phyloP scores from a whole-genome alignment of 1,139 yeast genomes.

The Spathaspora sp. region DNA sequence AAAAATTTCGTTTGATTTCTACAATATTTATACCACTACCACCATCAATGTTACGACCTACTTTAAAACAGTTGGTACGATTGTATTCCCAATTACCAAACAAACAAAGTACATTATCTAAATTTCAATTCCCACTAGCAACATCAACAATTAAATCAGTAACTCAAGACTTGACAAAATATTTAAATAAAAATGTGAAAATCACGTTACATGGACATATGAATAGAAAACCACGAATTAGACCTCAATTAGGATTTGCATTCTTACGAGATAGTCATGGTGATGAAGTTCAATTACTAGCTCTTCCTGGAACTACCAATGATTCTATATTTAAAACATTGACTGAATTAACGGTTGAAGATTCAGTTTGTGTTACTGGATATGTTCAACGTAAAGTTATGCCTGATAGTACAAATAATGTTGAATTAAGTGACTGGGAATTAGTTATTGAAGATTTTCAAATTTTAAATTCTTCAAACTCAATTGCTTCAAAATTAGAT shows the following conservation, averaged over 20 bases:
- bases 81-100: constrained; percentile 21
- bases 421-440: constrained; percentile 45
- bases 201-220: constrained; percentile 76
- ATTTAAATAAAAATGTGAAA: constrained; percentile 11
- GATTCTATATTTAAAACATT: constrained; percentile 40
- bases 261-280: constrained; percentile 74
- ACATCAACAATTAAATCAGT: constrained; percentile 27
- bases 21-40: background rate
- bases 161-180: constrained; percentile 15
- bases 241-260: constrained; percentile 59
- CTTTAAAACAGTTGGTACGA: constrained; percentile 6
- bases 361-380: constrained; percentile 74
- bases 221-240: constrained; percentile 60
- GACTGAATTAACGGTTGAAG: constrained; percentile 59
- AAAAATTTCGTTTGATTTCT: background rate
- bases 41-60: background rate
- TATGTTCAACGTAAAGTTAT: constrained; percentile 35
- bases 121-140: constrained; percentile 40
- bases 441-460: constrained; percentile 52
- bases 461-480: constrained; percentile 63
- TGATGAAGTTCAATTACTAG: constrained; percentile 60
- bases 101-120: constrained; percentile 24
- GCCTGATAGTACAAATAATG: constrained; percentile 16
- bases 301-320: constrained; percentile 43
- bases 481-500: constrained; percentile 71